These are phyloP conservation scores for Bacidia gigantensis DNA, from an alignment of 495 filamentous ascomycete species.

Conservation along the genomic window DNA sequence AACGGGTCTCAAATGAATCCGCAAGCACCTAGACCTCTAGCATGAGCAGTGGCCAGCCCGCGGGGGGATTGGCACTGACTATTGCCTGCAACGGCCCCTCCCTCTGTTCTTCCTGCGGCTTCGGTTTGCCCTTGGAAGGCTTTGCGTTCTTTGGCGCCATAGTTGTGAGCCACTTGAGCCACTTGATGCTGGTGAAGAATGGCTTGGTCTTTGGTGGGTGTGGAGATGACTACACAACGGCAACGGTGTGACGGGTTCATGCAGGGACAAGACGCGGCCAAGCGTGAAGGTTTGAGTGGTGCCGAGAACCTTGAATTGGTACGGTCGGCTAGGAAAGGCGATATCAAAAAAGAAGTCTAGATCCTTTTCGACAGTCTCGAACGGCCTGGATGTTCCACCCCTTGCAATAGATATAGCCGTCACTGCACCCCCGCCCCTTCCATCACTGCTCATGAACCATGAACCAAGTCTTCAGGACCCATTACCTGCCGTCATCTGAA, in stretches of 20 bases:
- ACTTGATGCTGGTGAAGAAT: no score
- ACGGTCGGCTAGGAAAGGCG: not conserved
- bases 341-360: conserved; percentile 2
- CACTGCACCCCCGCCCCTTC: not conserved
- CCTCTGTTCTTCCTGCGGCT: conserved; percentile 48
- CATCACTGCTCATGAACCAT: not conserved
- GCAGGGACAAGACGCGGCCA: not conserved
- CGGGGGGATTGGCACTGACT: conserved; percentile 30
- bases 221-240: no score
- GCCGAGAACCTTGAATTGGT: not conserved
- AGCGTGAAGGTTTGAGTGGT: not conserved
- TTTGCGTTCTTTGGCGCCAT: conserved; percentile 38
- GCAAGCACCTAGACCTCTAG: conserved; percentile 49
- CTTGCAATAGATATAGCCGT: not conserved
- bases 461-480: not conserved
- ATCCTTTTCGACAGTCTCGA: not conserved
- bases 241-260: no score
- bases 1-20: conserved; percentile 86
- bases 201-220: no score
- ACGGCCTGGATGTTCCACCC: not conserved
- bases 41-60: not conserved
- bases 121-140: conserved; percentile 46
- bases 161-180: not conserved
- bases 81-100: conserved; percentile 88
- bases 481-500: no score